Evolutionary conservation across 495 filamentous ascomycete genomes (phyloP).

Genomic region (Neurospora sp.): DNA sequence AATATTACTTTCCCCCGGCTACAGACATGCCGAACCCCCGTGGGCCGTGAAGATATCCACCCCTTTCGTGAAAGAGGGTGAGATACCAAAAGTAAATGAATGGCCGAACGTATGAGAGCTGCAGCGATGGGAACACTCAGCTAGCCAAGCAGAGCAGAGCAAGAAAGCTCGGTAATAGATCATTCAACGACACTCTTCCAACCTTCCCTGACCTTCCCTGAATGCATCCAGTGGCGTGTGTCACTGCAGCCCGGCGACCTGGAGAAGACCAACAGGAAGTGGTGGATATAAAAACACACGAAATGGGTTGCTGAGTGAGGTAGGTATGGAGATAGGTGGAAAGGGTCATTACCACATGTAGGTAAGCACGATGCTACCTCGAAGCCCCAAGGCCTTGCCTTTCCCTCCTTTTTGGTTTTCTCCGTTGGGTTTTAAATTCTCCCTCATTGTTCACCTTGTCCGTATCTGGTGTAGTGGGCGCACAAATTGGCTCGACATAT

Average conservation of each 20-base stretch:
- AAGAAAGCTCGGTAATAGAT: not conserved
- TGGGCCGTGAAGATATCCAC: not conserved
- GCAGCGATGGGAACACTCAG: not conserved
- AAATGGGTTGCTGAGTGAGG: not conserved
- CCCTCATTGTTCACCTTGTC: not conserved
- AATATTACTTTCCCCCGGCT: not conserved
- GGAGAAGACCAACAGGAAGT: not conserved
- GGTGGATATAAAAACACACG: not conserved
- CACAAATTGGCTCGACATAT: not conserved
- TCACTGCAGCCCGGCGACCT: not conserved
- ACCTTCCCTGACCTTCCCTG: not conserved
- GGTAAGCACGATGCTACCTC: not conserved
- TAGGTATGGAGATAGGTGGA: not conserved
- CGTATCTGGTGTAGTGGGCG: not conserved
- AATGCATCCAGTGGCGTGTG: not conserved
- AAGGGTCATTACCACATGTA: not conserved
- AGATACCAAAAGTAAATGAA: not conserved
- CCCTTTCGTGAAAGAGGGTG: not conserved
- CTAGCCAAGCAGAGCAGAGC: not conserved
- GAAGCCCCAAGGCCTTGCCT: not conserved
- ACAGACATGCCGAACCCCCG: not conserved
- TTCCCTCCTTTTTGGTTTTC: not conserved
- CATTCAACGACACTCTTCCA: not conserved
- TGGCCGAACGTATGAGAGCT: not conserved
- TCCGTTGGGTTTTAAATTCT: not conserved